A percentile compares a stretch with the other conserved stretches of the same genome.
Evolutionary conservation across 31 red algal genomes (phyloP).

Genomic region (Asparagopsis taxiformis): DNA sequence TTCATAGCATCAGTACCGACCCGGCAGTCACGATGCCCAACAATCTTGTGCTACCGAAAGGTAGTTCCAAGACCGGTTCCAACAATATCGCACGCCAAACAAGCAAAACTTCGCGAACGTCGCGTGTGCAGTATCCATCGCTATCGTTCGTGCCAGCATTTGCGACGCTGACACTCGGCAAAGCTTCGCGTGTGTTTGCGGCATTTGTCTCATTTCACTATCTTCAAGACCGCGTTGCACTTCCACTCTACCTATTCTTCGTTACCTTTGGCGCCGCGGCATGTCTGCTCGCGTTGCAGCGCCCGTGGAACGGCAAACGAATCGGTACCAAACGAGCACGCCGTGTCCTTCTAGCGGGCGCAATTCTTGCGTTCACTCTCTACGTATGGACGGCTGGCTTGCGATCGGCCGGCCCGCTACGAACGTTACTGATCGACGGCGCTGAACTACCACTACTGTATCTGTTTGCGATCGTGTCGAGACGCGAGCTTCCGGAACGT

Average conservation of each 20-base stretch:
- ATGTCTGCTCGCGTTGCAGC: constrained; percentile 31
- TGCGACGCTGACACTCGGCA: constrained; percentile 37
- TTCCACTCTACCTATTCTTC: constrained; percentile 41
- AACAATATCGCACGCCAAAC: neutral
- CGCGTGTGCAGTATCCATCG: no score
- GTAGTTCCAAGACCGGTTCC: constrained; percentile 44
- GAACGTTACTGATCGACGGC: constrained; percentile 73
- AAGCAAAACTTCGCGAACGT: no score
- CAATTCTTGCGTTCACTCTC: constrained; percentile 30
- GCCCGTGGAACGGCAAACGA: constrained; percentile 64
- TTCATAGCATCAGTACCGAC: neutral
- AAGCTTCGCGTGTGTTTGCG: constrained; percentile 64
- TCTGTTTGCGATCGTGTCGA: constrained; percentile 37
- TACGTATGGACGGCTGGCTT: constrained; percentile 59
- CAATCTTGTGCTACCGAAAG: constrained; percentile 51
- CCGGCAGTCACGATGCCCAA: constrained; percentile 57
- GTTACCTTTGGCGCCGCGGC: constrained; percentile 36
- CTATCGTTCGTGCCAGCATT: constrained; percentile 46
- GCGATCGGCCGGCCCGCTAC: constrained; percentile 47
- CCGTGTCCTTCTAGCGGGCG: constrained; percentile 23
- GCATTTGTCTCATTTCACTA: constrained; percentile 64
- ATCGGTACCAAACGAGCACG: constrained; percentile 57
- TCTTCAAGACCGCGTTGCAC: constrained; percentile 30
- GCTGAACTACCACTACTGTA: constrained; percentile 72
- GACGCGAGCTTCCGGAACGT: constrained; percentile 61